These are phyloP conservation scores for Candida argentea DNA, from an alignment of 805 yeast species.

Conservation along the genomic window DNA sequence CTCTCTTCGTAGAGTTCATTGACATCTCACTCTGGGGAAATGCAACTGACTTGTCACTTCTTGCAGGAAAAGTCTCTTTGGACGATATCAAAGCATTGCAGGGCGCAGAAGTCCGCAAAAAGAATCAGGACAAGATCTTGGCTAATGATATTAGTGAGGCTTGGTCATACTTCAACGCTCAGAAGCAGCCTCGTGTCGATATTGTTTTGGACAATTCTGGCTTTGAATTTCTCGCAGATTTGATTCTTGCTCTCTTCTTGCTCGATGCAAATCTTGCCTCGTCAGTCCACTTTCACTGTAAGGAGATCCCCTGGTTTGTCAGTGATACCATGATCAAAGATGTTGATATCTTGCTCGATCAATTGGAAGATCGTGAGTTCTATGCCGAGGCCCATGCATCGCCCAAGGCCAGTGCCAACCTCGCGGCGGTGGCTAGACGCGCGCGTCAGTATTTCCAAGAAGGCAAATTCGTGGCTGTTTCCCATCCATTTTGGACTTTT, in stretches of 20 bases:
- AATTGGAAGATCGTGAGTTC: conserved; percentile 40
- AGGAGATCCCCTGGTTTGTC: conserved; percentile 94
- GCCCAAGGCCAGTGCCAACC: conserved; percentile 10
- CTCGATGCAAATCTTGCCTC: conserved; percentile 60
- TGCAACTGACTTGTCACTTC: conserved; percentile 86
- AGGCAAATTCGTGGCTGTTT: conserved; percentile 19
- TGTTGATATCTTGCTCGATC: conserved; percentile 45
- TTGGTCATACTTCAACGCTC: conserved; percentile 41
- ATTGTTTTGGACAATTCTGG: conserved; percentile 90
- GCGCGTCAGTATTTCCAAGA: conserved; percentile 8
- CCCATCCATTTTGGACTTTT: conserved; percentile 82
- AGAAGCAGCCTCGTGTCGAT: conserved; percentile 49
- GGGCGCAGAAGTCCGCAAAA: conserved; percentile 78
- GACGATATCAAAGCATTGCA: conserved; percentile 89
- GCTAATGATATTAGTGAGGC: conserved; percentile 64
- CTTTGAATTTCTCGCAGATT: conserved; percentile 86
- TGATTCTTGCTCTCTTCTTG: conserved; percentile 44
- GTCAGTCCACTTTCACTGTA: conserved; percentile 72
- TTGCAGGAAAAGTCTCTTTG: conserved; percentile 71
- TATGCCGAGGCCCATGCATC: conserved; percentile 33
- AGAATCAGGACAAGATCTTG: conserved; percentile 69
- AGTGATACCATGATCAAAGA: conserved; percentile 90
- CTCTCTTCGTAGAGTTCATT: conserved; percentile 71
- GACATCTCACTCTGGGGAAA: conserved; percentile 96
- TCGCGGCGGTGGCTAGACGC: conserved; percentile 9